These are phyloP conservation scores for Yarrowia sp. DNA, from an alignment of 805 yeast genomes.

Conservation along the genomic window DNA sequence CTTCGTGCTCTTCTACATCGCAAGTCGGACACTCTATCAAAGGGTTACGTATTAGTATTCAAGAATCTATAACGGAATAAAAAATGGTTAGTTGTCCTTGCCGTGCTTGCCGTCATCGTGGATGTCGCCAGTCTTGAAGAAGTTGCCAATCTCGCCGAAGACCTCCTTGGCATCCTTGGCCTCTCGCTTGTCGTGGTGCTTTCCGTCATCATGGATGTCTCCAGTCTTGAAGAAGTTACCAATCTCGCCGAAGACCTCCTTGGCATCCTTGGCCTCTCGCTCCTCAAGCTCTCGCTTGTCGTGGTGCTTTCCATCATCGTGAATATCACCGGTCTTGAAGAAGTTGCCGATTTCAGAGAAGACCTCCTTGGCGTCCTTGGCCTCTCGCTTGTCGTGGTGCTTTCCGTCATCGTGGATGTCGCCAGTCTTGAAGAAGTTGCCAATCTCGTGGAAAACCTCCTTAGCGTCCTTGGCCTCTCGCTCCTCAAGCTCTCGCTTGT, in stretches of 20 bases:
- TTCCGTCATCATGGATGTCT: neutral
- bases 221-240: slow-evolving; percentile 20
- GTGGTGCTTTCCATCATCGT: neutral
- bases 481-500: neutral
- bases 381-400: neutral
- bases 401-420: slow-evolving; percentile 12
- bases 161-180: neutral
- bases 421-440: slow-evolving; percentile 11
- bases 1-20: no score
- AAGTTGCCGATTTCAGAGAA: neutral
- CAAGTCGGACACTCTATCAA: no score
- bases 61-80: neutral
- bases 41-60: neutral
- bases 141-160: neutral
- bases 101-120: slow-evolving; percentile 8
- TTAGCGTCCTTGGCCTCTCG: neutral
- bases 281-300: neutral
- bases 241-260: neutral
- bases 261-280: neutral
- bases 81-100: neutral
- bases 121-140: slow-evolving; percentile 12
- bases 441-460: slow-evolving; percentile 9
- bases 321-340: neutral
- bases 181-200: neutral
- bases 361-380: neutral